Evolutionary conservation across 2,329 filamentous ascomycete species (phyloP).

Genomic region (Alternaria sp.): DNA sequence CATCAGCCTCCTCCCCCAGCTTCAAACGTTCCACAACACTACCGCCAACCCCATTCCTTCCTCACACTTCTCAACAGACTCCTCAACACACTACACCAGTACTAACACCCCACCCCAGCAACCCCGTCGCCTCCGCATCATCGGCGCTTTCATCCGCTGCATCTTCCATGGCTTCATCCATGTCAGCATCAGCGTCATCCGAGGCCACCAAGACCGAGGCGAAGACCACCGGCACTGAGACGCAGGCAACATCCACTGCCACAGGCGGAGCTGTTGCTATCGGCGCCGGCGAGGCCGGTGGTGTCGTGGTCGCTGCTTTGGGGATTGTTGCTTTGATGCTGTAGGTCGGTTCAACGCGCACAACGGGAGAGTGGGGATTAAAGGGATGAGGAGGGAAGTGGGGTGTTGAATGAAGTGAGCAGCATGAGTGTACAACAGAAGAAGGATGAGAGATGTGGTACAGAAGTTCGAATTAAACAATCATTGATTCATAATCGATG

Average conservation of each 20-base stretch:
- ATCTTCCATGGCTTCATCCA: background rate
- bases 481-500: background rate
- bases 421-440: background rate
- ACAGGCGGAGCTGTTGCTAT: conserved; percentile 7
- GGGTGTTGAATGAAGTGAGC: too few species aligned
- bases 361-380: too few species aligned
- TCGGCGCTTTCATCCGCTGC: background rate
- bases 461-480: background rate
- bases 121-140: background rate
- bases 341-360: background rate
- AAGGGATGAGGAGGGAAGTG: too few species aligned
- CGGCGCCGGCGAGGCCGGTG: background rate
- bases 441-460: background rate
- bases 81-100: too few species aligned
- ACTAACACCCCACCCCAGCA: background rate
- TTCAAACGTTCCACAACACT: too few species aligned
- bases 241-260: background rate
- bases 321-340: conserved; percentile 15
- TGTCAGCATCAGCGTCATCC: background rate
- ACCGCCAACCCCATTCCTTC: too few species aligned
- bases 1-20: too few species aligned
- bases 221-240: background rate
- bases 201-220: background rate
- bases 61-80: too few species aligned
- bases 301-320: conserved; percentile 11